Percentiles rank a stretch among this genome's conserved stretches.
phyloP scores from a whole-genome alignment of 345 rosid species.

The Citrus reticulata region DNA sequence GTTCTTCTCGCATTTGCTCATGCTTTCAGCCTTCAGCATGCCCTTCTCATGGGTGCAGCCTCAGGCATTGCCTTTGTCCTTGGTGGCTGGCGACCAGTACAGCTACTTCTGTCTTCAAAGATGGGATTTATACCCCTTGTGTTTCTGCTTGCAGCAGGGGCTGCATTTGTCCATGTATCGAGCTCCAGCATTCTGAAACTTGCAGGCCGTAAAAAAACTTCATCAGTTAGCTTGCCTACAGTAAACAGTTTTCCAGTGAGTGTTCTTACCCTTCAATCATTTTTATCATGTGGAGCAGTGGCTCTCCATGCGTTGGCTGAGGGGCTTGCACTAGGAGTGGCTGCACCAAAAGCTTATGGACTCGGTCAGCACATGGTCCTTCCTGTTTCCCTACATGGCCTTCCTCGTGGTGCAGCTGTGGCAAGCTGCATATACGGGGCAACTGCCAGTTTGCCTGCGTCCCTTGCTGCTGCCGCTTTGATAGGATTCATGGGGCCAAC shows the following conservation, averaged over 20 bases:
- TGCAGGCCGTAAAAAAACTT: slow-evolving; percentile 50
- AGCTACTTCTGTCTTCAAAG: slow-evolving; percentile 68
- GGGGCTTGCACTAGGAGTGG: slow-evolving; percentile 96
- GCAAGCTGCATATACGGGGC: slow-evolving; percentile 95
- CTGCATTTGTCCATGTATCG: slow-evolving; percentile 48
- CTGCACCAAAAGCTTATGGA: slow-evolving; percentile 97
- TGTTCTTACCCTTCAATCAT: slow-evolving; percentile 72
- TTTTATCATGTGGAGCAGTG: slow-evolving; percentile 83
- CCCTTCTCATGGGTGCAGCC: slow-evolving; percentile 91
- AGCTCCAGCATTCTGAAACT: slow-evolving; percentile 57
- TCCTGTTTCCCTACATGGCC: slow-evolving; percentile 92
- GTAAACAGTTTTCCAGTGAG: slow-evolving; percentile 63
- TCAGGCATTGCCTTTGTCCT: slow-evolving; percentile 95
- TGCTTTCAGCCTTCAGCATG: slow-evolving; percentile 79
- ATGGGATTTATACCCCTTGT: slow-evolving; percentile 68
- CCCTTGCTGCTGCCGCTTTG: slow-evolving; percentile 81
- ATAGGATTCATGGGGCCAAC: slow-evolving; percentile 89
- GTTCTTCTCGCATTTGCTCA: slow-evolving; percentile 74
- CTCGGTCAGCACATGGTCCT: slow-evolving; percentile 94
- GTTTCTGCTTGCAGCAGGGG: slow-evolving; percentile 55
- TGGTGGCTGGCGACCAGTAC: slow-evolving; percentile 86
- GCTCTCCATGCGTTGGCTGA: slow-evolving; percentile 95
- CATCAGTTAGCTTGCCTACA: slow-evolving; percentile 44
- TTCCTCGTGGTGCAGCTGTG: slow-evolving; percentile 95
- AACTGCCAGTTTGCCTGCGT: slow-evolving; percentile 89